phyloP scores from a whole-genome alignment of 495 filamentous ascomycete species.

The Chlorociboria aeruginascens region DNA sequence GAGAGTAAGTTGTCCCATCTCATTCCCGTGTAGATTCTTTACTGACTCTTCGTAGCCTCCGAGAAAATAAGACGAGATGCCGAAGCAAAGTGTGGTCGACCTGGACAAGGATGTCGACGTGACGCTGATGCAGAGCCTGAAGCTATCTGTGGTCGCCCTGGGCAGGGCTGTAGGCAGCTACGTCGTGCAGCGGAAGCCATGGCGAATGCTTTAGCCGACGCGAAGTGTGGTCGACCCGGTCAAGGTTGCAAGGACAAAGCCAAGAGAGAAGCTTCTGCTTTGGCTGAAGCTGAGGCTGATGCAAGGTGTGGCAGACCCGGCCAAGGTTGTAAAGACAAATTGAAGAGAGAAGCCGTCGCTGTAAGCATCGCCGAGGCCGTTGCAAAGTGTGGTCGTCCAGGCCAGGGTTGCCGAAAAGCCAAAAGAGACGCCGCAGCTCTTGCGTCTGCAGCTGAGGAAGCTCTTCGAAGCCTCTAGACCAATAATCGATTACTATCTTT shows the following conservation, averaged over 20 bases:
- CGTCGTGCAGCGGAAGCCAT: constrained; percentile 17
- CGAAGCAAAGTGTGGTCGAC: constrained; percentile 10
- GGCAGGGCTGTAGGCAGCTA: constrained; percentile 22
- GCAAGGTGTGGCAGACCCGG: constrained; percentile 20
- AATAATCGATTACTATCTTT: no score
- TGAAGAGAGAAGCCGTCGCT: no score
- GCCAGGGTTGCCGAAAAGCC: no score
- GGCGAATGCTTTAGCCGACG: constrained; percentile 1
- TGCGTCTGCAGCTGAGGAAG: no score
- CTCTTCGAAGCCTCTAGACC: no score
- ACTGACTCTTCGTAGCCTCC: neutral
- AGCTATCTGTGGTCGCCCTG: constrained; percentile 11
- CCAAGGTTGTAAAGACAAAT: constrained; percentile 22
- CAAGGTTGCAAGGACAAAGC: constrained; percentile 16
- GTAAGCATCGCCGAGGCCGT: no score
- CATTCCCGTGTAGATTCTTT: neutral
- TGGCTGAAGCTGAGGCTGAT: constrained; percentile 2
- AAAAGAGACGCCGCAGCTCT: no score
- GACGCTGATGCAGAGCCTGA: constrained; percentile 3
- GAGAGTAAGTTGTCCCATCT: neutral
- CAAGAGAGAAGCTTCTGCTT: neutral
- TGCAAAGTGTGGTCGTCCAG: no score
- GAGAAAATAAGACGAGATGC: neutral
- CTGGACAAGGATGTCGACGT: constrained; percentile 18
- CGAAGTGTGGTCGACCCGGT: constrained; percentile 10